Conservation (phyloP, 306 rosid genomes). For the Cucumis cinereus region DNA sequence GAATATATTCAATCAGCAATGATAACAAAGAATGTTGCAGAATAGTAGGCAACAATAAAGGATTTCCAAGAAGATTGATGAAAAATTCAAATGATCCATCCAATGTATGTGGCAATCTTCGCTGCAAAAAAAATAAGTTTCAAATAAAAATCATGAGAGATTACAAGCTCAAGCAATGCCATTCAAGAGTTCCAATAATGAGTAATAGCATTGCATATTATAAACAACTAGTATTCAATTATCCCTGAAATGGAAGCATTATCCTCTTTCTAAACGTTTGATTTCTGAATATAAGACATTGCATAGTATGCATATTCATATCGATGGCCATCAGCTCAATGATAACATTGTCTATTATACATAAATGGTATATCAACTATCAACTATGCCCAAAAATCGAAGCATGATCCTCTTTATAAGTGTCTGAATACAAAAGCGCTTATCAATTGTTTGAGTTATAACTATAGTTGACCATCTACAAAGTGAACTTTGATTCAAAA, state of each 20-base stretch:
- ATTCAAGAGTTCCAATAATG: neutral
- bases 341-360: neutral
- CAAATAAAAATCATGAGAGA: neutral
- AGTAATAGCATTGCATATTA: neutral
- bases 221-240: neutral
- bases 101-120: conserved; percentile 35
- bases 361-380: neutral
- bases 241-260: neutral
- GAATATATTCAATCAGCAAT: conserved; percentile 56
- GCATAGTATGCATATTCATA: too few species aligned
- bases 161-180: neutral
- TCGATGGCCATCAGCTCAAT: neutral
- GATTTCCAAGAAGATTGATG: conserved; percentile 44
- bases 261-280: neutral
- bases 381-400: neutral
- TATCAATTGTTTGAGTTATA: neutral
- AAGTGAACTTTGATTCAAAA: neutral
- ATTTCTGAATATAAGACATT: too few species aligned
- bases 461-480: neutral
- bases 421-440: neutral
- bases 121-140: conserved; percentile 37
- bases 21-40: conserved; percentile 63
- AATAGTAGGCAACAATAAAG: conserved; percentile 37
- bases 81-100: conserved; percentile 73
- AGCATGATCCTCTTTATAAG: neutral